Evolutionary conservation across 139 green algal genomes (phyloP).

Genomic region (Zygnema circumcarinatum): DNA sequence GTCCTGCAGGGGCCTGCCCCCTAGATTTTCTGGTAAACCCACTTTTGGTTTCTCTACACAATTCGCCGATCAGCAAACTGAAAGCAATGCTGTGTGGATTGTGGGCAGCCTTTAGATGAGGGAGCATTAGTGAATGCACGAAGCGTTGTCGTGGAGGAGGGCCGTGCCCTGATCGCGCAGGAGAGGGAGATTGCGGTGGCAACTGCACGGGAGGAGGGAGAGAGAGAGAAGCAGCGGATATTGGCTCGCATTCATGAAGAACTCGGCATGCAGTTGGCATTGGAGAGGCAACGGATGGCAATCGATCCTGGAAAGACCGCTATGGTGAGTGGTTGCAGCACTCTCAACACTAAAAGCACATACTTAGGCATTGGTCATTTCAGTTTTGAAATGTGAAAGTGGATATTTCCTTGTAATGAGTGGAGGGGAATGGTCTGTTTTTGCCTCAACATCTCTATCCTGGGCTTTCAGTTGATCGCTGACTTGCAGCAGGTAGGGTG

Average conservation of each 20-base stretch:
- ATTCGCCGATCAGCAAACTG: too few relatives aligned
- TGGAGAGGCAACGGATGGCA: slow-evolving; percentile 18
- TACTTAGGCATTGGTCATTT: too few relatives aligned
- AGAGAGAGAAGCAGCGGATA: slow-evolving; percentile 21
- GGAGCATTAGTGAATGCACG: slow-evolving; percentile 9
- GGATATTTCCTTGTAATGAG: too few relatives aligned
- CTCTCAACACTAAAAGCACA: too few relatives aligned
- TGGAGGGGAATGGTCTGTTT: too few relatives aligned
- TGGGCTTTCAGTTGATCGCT: too few relatives aligned
- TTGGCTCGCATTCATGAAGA: slow-evolving; percentile 18
- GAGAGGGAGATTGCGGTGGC: background rate
- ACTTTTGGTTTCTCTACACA: too few relatives aligned
- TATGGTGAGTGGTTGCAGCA: background rate
- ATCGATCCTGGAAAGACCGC: slow-evolving; percentile 15
- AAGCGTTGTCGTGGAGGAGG: slow-evolving; percentile 24
- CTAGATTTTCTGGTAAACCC: too few relatives aligned
- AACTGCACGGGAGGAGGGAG: slow-evolving; percentile 4
- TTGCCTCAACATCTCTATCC: too few relatives aligned
- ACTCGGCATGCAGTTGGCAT: background rate
- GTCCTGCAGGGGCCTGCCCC: too few relatives aligned
- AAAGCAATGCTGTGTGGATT: background rate
- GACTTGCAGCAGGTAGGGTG: too few relatives aligned
- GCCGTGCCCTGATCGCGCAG: slow-evolving; percentile 15
- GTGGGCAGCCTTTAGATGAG: slow-evolving; percentile 16
- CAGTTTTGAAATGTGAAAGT: too few relatives aligned